phyloP scores from a whole-genome alignment of 1,284 basidiomycete species.

The Trametes hirsuta region DNA sequence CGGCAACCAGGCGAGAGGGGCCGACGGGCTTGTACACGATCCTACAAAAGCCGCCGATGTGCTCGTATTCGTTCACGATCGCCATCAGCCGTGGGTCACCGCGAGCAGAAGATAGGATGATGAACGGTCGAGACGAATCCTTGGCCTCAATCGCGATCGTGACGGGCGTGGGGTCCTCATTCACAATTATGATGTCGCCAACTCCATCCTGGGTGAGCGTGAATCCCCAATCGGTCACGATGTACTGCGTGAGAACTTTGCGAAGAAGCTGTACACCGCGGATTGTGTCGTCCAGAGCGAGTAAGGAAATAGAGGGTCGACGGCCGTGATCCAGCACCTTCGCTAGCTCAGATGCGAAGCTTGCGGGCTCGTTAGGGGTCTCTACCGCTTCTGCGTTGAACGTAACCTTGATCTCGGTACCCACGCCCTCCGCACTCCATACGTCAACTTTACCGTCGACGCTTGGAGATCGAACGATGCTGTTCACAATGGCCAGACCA shows the following conservation, averaged over 20 bases:
- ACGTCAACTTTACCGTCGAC: conserved; percentile 90
- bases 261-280: conserved; percentile 72
- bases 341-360: conserved; percentile 47
- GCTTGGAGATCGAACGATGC: conserved; percentile 85
- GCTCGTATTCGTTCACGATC: conserved; percentile 71
- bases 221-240: conserved; percentile 82
- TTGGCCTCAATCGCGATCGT: conserved; percentile 57
- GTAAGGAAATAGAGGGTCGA: conserved; percentile 65
- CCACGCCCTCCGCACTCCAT: conserved; percentile 84
- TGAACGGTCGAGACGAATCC: conserved; percentile 67
- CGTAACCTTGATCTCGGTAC: conserved; percentile 92
- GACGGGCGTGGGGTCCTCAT: conserved; percentile 75
- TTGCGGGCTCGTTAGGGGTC: conserved; percentile 41
- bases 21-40: conserved; percentile 90
- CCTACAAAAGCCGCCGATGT: conserved; percentile 85
- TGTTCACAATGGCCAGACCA: conserved; percentile 96
- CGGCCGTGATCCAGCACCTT: conserved; percentile 48
- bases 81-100: conserved; percentile 67
- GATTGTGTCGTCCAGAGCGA: conserved; percentile 73
- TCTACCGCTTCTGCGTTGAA: conserved; percentile 76
- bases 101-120: conserved; percentile 74
- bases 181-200: conserved; percentile 84
- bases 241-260: conserved; percentile 68
- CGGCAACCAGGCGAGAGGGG: conserved; percentile 72
- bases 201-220: conserved; percentile 48